Conservation (phyloP, 2,329 filamentous ascomycete species). For the Capronia americana region DNA sequence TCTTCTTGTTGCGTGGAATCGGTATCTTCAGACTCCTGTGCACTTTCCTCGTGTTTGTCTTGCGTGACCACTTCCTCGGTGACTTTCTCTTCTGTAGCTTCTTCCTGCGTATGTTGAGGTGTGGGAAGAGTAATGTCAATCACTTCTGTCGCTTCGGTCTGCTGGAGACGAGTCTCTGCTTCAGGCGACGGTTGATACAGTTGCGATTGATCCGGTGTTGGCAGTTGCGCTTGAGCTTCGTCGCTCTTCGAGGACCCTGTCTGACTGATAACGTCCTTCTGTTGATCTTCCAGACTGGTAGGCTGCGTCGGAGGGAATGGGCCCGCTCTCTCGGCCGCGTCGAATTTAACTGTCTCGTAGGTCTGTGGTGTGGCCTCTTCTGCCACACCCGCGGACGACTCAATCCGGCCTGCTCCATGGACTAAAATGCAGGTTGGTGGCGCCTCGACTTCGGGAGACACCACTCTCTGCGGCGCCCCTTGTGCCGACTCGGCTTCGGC, state of each 20-base stretch:
- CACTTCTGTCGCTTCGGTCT: background rate
- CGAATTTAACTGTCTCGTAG: no score
- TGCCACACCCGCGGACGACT: background rate
- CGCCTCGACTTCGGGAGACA: background rate
- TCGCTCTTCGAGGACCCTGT: background rate
- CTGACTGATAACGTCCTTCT: background rate
- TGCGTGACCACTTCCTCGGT: background rate
- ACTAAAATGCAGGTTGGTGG: background rate
- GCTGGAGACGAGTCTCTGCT: background rate
- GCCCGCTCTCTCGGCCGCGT: background rate
- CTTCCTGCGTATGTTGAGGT: constrained; percentile 13
- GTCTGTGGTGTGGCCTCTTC: background rate
- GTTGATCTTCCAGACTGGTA: background rate
- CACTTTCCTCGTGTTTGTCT: background rate
- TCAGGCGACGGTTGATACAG: background rate
- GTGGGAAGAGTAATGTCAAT: background rate
- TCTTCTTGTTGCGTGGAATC: background rate
- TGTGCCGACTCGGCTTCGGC: background rate
- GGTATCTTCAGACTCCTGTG: background rate
- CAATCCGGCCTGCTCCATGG: background rate
- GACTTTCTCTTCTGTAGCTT: background rate
- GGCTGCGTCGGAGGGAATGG: background rate
- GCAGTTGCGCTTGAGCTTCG: constrained; percentile 19
- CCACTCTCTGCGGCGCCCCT: background rate
- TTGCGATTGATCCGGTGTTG: constrained; percentile 35